Evolutionary conservation across 768 basidiomycete genomes (phyloP).

Genomic region (Agaricus subrufescens): DNA sequence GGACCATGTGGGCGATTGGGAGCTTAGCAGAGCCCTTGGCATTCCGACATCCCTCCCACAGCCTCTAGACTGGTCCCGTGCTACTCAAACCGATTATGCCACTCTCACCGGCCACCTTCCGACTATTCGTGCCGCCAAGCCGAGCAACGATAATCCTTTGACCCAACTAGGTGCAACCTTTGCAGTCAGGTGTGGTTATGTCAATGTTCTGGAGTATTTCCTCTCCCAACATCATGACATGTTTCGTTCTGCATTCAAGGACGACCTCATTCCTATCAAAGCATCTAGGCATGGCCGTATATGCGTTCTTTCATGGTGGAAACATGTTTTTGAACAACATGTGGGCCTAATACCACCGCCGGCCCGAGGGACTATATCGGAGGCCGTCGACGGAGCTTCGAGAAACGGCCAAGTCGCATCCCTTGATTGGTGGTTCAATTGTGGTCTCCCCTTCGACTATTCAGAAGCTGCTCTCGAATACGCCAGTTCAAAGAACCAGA

Average conservation of each 20-base stretch:
- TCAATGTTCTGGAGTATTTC: slow-evolving; percentile 71
- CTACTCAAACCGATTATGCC: slow-evolving; percentile 64
- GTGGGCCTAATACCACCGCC: slow-evolving; percentile 57
- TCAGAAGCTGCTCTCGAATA: slow-evolving; percentile 77
- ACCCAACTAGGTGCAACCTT: slow-evolving; percentile 66
- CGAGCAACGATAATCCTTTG: slow-evolving; percentile 48
- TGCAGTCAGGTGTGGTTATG: slow-evolving; percentile 70
- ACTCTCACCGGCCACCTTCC: slow-evolving; percentile 63
- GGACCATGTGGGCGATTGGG: slow-evolving; percentile 81
- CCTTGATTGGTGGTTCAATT: slow-evolving; percentile 78
- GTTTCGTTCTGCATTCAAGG: slow-evolving; percentile 61
- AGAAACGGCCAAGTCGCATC: slow-evolving; percentile 69
- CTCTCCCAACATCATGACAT: slow-evolving; percentile 58
- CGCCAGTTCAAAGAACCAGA: slow-evolving; percentile 72
- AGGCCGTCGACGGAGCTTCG: slow-evolving; percentile 77
- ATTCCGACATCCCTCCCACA: slow-evolving; percentile 63
- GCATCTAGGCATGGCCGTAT: slow-evolving; percentile 75
- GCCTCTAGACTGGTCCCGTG: slow-evolving; percentile 69
- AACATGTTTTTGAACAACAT: slow-evolving; percentile 55
- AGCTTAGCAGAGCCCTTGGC: slow-evolving; percentile 72
- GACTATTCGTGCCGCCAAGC: slow-evolving; percentile 56
- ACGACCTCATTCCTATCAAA: slow-evolving; percentile 69
- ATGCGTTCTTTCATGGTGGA: slow-evolving; percentile 79
- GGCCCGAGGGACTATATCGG: slow-evolving; percentile 47
- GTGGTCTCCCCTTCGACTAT: slow-evolving; percentile 64